Base-by-base conservation (phyloP, 371 early-diverging fungal genomes). In the Mortierella sp. region DNA sequence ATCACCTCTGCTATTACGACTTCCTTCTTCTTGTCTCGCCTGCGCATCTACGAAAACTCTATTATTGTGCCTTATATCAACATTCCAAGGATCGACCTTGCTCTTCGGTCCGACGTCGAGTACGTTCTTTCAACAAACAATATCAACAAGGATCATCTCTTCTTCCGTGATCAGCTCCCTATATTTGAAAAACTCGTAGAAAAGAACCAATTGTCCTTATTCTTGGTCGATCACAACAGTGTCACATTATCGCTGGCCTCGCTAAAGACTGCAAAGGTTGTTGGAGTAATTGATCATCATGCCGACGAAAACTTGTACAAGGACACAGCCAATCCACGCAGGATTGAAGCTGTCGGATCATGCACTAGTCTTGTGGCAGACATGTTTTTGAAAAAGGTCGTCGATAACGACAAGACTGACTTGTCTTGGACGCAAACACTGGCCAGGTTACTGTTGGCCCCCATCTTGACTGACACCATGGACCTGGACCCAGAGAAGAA, bases 271-370 rank as follows among this genome's bases (percentile, higher is more conserved):
- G 83, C 76, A 22, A 75, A 71, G 15, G 90, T 95, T 7, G 70
- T 76, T 1, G 92, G 90, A 7, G 77, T 95, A 11, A 48, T 94
- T 11, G 96, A 95, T 79, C 96, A 95, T 70, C 96, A 95, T 70
- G 83, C 71, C 1, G 94, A 95, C 74, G 92, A 91, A 63, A 74
- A 74, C 4, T 62, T 79, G 8, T 89, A 91, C 63, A 33, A 32
- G n/a, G 74, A 86, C 22, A 74, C 74, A 0, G 85, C 84, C 47
- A 62, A 72, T 9, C 72, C 84, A 10, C 86, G 94, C 36, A 68
- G 78, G 9, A 83, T 95, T 50, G 83, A 86, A 40, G 73, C 84
- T 58, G 90, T 90, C 7, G 96, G 94, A 1, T 92, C 93, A 2
- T 89, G 91, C 58, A 86, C 91, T 6, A 86, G 90, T 3, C 78